Evolutionary conservation across 2,329 filamentous ascomycete genomes (phyloP).

Genomic region (Cordyceps fumosorosea): DNA sequence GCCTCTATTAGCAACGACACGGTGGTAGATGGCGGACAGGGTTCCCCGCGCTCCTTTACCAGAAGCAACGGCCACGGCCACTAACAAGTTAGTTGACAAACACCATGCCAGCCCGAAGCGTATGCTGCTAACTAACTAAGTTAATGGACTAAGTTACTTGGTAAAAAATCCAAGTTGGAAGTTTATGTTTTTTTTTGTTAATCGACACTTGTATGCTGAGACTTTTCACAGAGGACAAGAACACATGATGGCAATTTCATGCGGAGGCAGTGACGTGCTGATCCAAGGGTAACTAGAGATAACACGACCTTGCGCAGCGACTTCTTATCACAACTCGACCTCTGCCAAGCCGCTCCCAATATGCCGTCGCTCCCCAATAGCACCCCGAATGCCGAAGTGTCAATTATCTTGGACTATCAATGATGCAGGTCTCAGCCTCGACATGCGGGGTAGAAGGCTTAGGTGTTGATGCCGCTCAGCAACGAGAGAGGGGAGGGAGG

Average conservation of each 20-base stretch:
- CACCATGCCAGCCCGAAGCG: background rate
- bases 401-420: background rate
- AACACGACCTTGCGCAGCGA: too few relatives aligned
- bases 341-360: background rate
- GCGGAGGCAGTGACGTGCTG: background rate
- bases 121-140: background rate
- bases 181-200: too few relatives aligned
- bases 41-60: background rate
- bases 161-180: too few relatives aligned
- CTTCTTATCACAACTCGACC: background rate
- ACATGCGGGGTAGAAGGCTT: conserved; percentile 1
- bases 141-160: too few relatives aligned
- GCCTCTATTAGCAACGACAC: background rate
- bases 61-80: background rate
- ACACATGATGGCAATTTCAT: background rate
- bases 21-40: background rate
- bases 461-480: background rate
- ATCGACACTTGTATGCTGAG: too few relatives aligned
- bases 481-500: too few relatives aligned
- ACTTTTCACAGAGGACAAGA: background rate
- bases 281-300: background rate
- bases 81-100: background rate
- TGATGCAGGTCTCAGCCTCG: background rate
- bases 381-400: conserved; percentile 8
- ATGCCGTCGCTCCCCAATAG: background rate